A percentile compares a stretch with the other conserved stretches of the same genome.
phyloP scores from a whole-genome alignment of 2,329 filamentous ascomycete genomes.

The Aspergillus oerlinghausenensis region DNA sequence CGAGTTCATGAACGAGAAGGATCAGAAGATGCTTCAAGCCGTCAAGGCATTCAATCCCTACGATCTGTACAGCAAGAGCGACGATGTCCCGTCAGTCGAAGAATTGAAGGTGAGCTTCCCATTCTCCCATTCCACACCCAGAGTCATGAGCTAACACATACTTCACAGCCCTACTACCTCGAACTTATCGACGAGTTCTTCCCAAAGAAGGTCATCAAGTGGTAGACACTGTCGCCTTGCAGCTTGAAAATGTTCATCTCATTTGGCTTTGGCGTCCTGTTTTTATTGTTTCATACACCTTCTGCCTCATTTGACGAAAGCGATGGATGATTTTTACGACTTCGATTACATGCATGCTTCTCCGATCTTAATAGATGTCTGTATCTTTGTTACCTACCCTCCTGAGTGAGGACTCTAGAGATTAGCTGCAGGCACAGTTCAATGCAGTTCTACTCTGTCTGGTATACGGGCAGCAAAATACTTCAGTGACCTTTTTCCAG shows the following conservation, averaged over 20 bases:
- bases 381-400: neutral
- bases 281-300: neutral
- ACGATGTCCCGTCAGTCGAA: constrained; percentile 70
- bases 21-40: constrained; percentile 72
- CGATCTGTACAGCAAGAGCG: constrained; percentile 87
- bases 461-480: neutral
- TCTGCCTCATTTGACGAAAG: neutral
- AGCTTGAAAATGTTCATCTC: neutral
- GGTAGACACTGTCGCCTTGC: constrained; percentile 45
- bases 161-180: constrained; percentile 61
- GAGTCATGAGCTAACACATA: constrained; percentile 9
- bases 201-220: constrained; percentile 62
- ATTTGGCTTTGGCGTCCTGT: neutral
- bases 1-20: constrained; percentile 79
- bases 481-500: neutral
- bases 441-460: neutral
- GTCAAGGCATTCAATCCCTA: constrained; percentile 88
- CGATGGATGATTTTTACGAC: neutral
- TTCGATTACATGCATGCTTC: neutral
- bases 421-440: neutral
- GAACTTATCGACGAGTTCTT: constrained; percentile 73
- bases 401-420: neutral
- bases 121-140: neutral
- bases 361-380: neutral
- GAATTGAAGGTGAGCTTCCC: constrained; percentile 60